Base-by-base conservation (phyloP, 2,329 filamentous ascomycete genomes). In the Lachnellula cervina region DNA sequence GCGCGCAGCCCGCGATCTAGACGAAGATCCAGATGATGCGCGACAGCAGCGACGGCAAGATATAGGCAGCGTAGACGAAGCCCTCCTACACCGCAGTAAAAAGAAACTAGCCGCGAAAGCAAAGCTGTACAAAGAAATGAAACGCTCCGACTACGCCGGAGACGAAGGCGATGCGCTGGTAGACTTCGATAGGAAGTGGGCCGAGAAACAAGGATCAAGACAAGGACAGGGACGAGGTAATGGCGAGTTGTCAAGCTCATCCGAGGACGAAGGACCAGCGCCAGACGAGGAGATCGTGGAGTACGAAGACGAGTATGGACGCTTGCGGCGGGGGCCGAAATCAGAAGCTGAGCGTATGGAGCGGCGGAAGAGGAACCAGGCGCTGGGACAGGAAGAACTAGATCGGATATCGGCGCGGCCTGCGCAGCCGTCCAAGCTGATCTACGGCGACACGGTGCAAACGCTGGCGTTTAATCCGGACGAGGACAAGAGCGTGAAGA, bases 131-230 rank as follows among this genome's bases (percentile, higher is more conserved):
- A 86, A 88, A 6, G 88, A 89, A 38, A 87, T 99, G 83, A 96
- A 96, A 72, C 81, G 89, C 35, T 92, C 93, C n/a, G 87, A 96
- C 68, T 86, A 89, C 71, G 76, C 28, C 1, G 81, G 88, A 62
- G 81, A 86, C 68, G 76, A 82, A 64, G 76, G 82, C 43, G 82
- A 85, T 63, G 80, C 82, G 23, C 80, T 96, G 25, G 87, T 99
- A 2, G 93, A 99, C 74, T 99, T 99, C 71, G 94, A 97, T 72
- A 80, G 87, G 58, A 99, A 97, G 74, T 97, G 94, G 92, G 90
- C 88, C 4, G 28, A 32, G 28, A 32, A 11, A 32, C 28, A 32
- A 32, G 0, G 89, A 96, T 68, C 75, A 76, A 23, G 76, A 84
- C 53, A 6, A 5, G n/a, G 72, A 70, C 3, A 66, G 2, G n/a